Evolutionary conservation across 2,329 filamentous ascomycete genomes (phyloP), one percentile per base, ranked within the genome.

Genomic region (Colletotrichum sp.): DNA sequence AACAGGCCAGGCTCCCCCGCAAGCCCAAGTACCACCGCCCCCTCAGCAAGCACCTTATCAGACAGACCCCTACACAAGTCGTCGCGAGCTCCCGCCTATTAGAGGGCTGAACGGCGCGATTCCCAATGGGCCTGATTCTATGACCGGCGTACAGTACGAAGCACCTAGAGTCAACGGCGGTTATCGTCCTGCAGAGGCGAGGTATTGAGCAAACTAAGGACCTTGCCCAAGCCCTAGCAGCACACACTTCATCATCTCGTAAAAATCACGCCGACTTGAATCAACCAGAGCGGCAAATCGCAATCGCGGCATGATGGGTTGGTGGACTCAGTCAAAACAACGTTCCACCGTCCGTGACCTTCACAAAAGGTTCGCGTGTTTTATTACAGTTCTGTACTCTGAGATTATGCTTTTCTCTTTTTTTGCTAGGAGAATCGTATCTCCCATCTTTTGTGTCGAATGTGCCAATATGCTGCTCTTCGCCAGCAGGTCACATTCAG

Each of bases 81-180:
- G 89, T 24, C 86, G 88, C 16, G 89, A 92, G 79, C 84, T 93
- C 34, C 91, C 91, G 15, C 91, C 91, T 3, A 85, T 93, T 44
- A 87, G 91, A 13, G 87, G 89, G 18, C 82, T 92, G 18, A 88
- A 86, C 79, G 85, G 85, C 67, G 84, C 83, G 72, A 81, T 88
- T 10, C 80, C 84, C 7, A 85, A 83, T 34, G 84, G 83, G 0
- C 89, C 91, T 2, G 92, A 93, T 26, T 90, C 90, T 1, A 93
- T 93, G 92, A 92, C 90, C 2, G 92, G 92, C 3, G 91, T 93
- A 8, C 92, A 93, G 80, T 93, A 93, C 68, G 90, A 92, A 32
- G 84, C 85, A 8, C 85, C 88, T 4, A 85, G 87, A 26, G 77
- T 84, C 9, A 89, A 88, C 75, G 88, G 44, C n/a, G 44, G 88